Evolutionary conservation across 78 protist species (phyloP).

Genomic region (Salpingoeca rosetta): DNA sequence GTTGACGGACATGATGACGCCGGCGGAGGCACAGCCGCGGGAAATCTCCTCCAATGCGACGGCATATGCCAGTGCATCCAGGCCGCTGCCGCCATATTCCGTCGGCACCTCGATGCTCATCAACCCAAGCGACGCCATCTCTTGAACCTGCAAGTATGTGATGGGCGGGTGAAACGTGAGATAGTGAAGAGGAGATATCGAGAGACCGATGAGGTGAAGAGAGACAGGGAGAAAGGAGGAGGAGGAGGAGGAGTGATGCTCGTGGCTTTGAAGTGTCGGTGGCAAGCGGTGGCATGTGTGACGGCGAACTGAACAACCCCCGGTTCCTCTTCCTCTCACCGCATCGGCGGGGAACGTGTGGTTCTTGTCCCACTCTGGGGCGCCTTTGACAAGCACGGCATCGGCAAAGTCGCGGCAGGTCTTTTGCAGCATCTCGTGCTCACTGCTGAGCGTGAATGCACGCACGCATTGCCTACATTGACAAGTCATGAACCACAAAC

Average conservation of each 20-base stretch:
- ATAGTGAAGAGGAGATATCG: too few species aligned
- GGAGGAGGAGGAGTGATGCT: too few species aligned
- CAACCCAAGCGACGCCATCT: constrained; percentile 49
- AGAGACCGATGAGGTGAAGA: too few species aligned
- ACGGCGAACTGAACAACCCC: too few species aligned
- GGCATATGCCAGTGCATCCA: constrained; percentile 56
- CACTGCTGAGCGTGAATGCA: too few species aligned
- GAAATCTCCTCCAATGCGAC: constrained; percentile 85
- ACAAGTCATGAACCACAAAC: too few species aligned
- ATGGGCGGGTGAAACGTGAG: too few species aligned
- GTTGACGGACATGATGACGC: constrained; percentile 33
- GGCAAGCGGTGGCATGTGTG: too few species aligned
- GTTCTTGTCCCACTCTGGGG: constrained; percentile 28
- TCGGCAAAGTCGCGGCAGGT: constrained; percentile 44
- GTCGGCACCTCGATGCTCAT: constrained; percentile 80
- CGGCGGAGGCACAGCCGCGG: constrained; percentile 26
- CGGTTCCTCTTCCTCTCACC: too few species aligned
- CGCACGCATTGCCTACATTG: too few species aligned
- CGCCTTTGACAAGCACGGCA: constrained; percentile 30
- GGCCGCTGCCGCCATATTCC: constrained; percentile 71
- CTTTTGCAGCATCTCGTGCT: constrained; percentile 28
- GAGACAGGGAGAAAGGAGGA: too few species aligned
- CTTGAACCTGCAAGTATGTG: not conserved
- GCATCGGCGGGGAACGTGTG: constrained; percentile 27
- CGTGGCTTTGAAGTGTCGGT: too few species aligned